Conservation (phyloP, 2,329 filamentous ascomycete species). For the Mycogone perniciosa region DNA sequence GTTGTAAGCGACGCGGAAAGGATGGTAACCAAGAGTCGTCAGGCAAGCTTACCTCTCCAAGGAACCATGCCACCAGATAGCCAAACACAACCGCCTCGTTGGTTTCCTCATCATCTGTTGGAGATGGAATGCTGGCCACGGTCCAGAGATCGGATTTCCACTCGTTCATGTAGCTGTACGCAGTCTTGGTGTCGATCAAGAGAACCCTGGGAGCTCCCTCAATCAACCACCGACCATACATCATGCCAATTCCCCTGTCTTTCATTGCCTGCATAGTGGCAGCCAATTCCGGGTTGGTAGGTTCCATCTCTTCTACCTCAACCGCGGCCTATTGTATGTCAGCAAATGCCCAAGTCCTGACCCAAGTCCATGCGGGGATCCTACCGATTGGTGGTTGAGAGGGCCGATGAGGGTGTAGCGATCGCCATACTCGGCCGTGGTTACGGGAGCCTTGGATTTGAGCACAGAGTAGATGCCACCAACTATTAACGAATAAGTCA, state of each 20-base stretch:
- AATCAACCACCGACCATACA: conserved; percentile 96
- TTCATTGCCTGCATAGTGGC: conserved; percentile 88
- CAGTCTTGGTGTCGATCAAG: conserved; percentile 90
- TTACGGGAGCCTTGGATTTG: conserved; percentile 97
- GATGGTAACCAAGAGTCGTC: neutral
- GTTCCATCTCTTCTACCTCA: conserved; percentile 90
- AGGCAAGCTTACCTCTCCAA: conserved; percentile 72
- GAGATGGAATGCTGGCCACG: conserved; percentile 85
- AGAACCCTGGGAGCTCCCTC: conserved; percentile 91
- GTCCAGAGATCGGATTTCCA: conserved; percentile 98
- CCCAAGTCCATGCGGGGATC: conserved; percentile 24
- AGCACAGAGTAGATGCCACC: conserved; percentile 98
- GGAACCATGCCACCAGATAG: conserved; percentile 94
- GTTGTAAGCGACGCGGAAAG: conserved; percentile 13
- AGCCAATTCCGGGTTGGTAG: conserved; percentile 70
- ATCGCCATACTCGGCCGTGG: conserved; percentile 96
- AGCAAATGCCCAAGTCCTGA: conserved; percentile 12
- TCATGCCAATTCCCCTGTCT: conserved; percentile 78
- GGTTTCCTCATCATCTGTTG: conserved; percentile 85
- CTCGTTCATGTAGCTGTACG: conserved; percentile 84
- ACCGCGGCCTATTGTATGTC: conserved; percentile 66
- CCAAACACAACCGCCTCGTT: conserved; percentile 98
- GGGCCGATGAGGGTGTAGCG: conserved; percentile 93
- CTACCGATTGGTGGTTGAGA: conserved; percentile 81
- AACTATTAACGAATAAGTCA: conserved; percentile 46